Evolutionary conservation across 495 filamentous ascomycete genomes (phyloP), one percentile per base, ranked within the genome.

Genomic region (Penicillium pancosmium): DNA sequence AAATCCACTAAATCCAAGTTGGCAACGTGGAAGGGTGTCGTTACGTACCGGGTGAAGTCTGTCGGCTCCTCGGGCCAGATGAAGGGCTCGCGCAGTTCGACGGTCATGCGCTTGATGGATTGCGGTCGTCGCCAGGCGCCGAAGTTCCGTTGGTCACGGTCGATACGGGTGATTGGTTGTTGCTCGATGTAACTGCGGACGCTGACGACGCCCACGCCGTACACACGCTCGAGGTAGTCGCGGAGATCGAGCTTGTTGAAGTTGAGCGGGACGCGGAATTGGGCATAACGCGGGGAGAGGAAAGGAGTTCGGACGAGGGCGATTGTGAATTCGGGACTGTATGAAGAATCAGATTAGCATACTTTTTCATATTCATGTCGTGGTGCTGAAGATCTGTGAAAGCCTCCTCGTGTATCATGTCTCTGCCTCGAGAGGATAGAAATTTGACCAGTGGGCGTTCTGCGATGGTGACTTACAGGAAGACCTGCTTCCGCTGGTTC

Each of bases 201-300:
- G 36, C 73, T 75, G n/a, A 84, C 68, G 36, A 85, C 83, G 49
- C 81, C 73, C 54, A 94, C 84, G 50, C 81, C 78, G 75, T 97
- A 96, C 18, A 73, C 81, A 67, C 91, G 80, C 65, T 84, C 83
- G 49, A 97, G 87, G 78, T 96, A 97, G 80, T 95, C 91, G 69
- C 89, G 88, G 25, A 96, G 72, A 73, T 96, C 92, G 63, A 96
- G 85, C 76, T 97, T 96, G 83, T 89, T 92, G 80, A 95, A 88
- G 60, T 82, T 85, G 66, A 97, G 82, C 15, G 92, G 92, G 44
- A 96, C 92, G 66, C 83, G 78, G 82, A 97, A 97, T 50, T 85
- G 84, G 48, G 91, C 93, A 65, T 87, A 89, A 73, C 84, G 88
- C 27, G 92, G 82, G 25, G 88, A 87, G 65, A 90, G 85, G 65